Evolutionary conservation across 2,329 filamentous ascomycete species (phyloP).

Genomic region (Phoma sp.): DNA sequence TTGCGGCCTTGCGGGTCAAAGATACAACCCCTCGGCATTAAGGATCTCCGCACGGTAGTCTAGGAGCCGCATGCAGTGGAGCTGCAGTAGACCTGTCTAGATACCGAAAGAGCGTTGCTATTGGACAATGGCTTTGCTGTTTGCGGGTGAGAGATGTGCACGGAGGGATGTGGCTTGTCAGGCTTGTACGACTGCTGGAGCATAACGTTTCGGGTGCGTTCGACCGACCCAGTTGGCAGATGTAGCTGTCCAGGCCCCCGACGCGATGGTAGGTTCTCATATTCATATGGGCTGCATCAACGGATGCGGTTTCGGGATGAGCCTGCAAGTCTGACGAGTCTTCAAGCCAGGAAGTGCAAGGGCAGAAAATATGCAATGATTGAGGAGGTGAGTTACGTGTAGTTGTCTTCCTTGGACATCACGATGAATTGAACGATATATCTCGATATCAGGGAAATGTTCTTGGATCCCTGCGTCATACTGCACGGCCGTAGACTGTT

Average conservation of each 20-base stretch:
- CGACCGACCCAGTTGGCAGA: constrained; percentile 30
- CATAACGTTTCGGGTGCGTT: constrained; percentile 27
- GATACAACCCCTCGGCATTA: constrained; percentile 21
- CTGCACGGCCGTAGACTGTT: constrained; percentile 6
- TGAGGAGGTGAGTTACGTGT: constrained; percentile 7
- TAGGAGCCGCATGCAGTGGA: constrained; percentile 31
- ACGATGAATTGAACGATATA: constrained; percentile 7
- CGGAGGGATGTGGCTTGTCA: constrained; percentile 24
- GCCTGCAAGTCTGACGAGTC: constrained; percentile 2
- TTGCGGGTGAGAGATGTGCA: constrained; percentile 12
- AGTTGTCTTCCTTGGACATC: constrained; percentile 5
- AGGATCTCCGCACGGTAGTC: constrained; percentile 28
- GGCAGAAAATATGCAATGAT: not conserved
- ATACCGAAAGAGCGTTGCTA: not conserved
- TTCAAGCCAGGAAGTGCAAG: constrained; percentile 4
- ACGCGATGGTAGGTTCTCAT: not conserved
- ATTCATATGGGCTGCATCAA: constrained; percentile 20
- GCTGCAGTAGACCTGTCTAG: constrained; percentile 15
- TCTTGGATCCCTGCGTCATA: not conserved
- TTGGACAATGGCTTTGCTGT: constrained; percentile 15
- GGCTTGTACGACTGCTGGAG: constrained; percentile 14
- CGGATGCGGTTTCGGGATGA: constrained; percentile 8
- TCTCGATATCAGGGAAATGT: not conserved
- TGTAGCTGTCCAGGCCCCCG: constrained; percentile 19
- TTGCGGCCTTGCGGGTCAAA: constrained; percentile 19